Evolutionary conservation across 306 rosid species (phyloP).

Genomic region (Vachellia pachyceras): DNA sequence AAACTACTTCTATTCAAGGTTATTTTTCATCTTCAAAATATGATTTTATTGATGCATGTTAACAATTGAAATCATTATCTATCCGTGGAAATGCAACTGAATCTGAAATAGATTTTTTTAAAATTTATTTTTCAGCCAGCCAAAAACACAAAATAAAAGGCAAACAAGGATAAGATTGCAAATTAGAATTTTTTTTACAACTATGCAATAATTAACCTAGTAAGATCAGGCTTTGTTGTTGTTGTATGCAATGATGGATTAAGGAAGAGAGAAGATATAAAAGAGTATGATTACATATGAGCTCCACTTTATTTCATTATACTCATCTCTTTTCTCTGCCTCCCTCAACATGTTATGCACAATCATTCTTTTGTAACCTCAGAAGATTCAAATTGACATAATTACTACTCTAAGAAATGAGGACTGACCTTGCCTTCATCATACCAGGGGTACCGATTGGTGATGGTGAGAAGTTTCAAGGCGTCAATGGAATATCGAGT

Average conservation of each 20-base stretch:
- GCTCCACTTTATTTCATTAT: not conserved
- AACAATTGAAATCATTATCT: not conserved
- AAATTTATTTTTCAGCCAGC: not conserved
- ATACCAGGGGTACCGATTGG: slow-evolving; percentile 88
- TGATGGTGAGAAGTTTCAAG: slow-evolving; percentile 79
- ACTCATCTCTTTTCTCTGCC: not conserved
- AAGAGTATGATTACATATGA: not conserved
- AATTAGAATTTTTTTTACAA: not conserved
- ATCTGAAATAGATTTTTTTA: not conserved
- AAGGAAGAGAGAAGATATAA: not conserved
- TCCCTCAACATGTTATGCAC: not conserved
- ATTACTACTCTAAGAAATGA: slow-evolving; percentile 27
- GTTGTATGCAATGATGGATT: not conserved
- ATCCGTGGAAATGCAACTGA: not conserved
- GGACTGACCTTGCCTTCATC: slow-evolving; percentile 84
- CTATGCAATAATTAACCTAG: too few relatives aligned
- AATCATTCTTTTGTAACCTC: not conserved
- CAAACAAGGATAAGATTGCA: not conserved
- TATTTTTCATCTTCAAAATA: not conserved
- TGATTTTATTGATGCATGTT: not conserved
- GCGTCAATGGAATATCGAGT: slow-evolving; percentile 90
- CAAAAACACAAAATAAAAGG: not conserved
- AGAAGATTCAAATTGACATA: not conserved
- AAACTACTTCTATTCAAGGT: not conserved
- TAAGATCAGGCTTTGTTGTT: too few relatives aligned